Percentiles rank a stretch among this genome's conserved stretches.
Conservation (phyloP, 2,329 filamentous ascomycete genomes). For the Fusarium luffae region DNA sequence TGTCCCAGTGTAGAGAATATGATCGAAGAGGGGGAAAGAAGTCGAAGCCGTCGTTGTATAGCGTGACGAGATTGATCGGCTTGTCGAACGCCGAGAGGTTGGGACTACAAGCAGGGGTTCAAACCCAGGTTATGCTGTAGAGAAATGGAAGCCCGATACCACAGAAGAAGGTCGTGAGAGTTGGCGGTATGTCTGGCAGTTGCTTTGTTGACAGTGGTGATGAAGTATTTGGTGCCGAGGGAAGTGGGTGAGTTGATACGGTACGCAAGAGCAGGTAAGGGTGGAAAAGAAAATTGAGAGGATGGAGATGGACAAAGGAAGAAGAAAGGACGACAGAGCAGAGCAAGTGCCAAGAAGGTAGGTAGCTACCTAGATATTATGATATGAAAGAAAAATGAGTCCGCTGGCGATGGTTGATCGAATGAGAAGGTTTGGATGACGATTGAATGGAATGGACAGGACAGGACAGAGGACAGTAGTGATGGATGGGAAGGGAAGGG, state of each 20-base stretch:
- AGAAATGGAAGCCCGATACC: slow-evolving; percentile 18
- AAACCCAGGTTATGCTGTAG: slow-evolving; percentile 24
- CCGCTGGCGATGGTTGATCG: background rate
- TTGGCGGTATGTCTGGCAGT: slow-evolving; percentile 9
- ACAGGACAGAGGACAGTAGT: background rate
- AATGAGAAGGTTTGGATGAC: slow-evolving; percentile 17
- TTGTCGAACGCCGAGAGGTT: slow-evolving; percentile 31
- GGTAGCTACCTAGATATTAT: slow-evolving; percentile 1
- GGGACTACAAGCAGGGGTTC: slow-evolving; percentile 40
- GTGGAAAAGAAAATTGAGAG: background rate
- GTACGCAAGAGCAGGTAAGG: background rate
- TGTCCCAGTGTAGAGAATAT: background rate
- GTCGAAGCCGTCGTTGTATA: slow-evolving; percentile 21
- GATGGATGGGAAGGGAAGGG: slow-evolving; percentile 2
- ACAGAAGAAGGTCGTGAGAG: slow-evolving; percentile 24
- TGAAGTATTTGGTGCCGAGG: background rate
- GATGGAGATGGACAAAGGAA: background rate
- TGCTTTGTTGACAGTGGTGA: slow-evolving; percentile 28
- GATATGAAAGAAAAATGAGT: slow-evolving; percentile 2
- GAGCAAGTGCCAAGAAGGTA: background rate
- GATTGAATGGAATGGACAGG: slow-evolving; percentile 16
- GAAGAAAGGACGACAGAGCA: background rate
- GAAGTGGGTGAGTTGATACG: background rate
- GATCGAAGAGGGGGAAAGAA: background rate
- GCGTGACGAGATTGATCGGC: slow-evolving; percentile 26